phyloP scores from a whole-genome alignment of 163 green algal genomes.

The Coccomyxa subellipsoidea region DNA sequence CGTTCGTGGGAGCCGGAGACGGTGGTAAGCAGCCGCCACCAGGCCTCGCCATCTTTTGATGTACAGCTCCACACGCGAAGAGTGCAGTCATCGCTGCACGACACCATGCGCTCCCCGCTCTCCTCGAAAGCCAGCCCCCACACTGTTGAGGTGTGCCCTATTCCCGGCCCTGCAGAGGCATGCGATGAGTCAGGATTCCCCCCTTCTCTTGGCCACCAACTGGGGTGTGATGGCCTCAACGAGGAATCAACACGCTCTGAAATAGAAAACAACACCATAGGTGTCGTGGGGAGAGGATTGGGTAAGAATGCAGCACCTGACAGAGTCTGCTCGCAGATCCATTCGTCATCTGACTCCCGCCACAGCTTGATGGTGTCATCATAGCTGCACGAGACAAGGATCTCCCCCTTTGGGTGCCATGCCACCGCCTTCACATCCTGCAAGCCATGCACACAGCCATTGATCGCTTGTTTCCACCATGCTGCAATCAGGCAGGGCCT shows the following conservation, averaged over 20 bases:
- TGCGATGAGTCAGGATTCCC: not conserved
- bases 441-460: not conserved
- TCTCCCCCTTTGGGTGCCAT: conserved; percentile 87
- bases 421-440: conserved; percentile 92
- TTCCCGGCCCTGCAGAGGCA: conserved; percentile 18
- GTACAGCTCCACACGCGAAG: conserved; percentile 60
- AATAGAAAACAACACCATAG: no score
- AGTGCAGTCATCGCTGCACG: conserved; percentile 71
- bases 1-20: conserved; percentile 66
- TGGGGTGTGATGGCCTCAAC: no score
- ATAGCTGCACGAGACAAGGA: conserved; percentile 86
- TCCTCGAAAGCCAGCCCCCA: conserved; percentile 78
- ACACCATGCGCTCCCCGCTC: conserved; percentile 56
- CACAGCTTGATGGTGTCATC: conserved; percentile 92
- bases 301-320: no score
- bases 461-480: not conserved
- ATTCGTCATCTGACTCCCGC: conserved; percentile 79
- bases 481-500: not conserved
- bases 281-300: no score
- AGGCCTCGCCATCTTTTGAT: conserved; percentile 18
- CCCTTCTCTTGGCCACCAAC: not conserved
- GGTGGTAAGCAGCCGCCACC: conserved; percentile 54
- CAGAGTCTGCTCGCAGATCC: conserved; percentile 76
- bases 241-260: no score
- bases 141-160: conserved; percentile 84